phyloP scores from a whole-genome alignment of 2,329 filamentous ascomycete genomes.

The Pestalotiopsis sp. region DNA sequence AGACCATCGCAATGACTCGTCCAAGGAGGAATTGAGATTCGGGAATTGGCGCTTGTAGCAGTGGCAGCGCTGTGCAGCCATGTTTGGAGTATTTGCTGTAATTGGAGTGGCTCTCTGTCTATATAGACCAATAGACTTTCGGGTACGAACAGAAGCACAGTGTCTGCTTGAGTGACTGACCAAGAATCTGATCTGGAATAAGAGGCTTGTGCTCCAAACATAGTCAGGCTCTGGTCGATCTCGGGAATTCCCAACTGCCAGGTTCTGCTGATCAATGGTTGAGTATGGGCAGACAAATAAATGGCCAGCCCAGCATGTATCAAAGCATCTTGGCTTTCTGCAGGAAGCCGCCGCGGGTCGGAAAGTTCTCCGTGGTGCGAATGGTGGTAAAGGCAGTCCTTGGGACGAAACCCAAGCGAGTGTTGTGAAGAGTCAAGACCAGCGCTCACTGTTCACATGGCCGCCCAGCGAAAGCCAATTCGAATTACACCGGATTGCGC shows the following conservation, averaged over 20 bases:
- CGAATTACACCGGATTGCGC: not conserved
- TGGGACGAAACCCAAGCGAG: not conserved
- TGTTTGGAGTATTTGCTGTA: no score
- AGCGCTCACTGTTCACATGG: not conserved
- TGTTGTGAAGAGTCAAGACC: not conserved
- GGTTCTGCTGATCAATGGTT: not conserved
- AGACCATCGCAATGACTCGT: not conserved
- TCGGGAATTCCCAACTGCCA: not conserved
- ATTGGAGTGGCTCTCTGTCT: no score
- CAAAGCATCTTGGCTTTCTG: not conserved
- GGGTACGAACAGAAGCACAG: no score
- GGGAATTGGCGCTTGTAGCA: not conserved
- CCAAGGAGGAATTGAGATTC: not conserved
- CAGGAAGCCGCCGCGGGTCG: not conserved
- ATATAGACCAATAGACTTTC: no score
- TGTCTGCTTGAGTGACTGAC: not conserved
- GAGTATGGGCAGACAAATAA: not conserved
- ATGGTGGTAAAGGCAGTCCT: not conserved
- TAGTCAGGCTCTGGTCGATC: not conserved
- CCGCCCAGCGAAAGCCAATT: not conserved
- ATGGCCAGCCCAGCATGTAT: not conserved
- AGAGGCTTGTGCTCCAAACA: not conserved
- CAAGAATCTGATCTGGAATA: not conserved
- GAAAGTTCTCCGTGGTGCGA: not conserved
- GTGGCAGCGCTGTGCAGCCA: no score